Evolutionary conservation across 2,329 filamentous ascomycete species (phyloP).

Genomic region (Tolypocladium pustulatum): DNA sequence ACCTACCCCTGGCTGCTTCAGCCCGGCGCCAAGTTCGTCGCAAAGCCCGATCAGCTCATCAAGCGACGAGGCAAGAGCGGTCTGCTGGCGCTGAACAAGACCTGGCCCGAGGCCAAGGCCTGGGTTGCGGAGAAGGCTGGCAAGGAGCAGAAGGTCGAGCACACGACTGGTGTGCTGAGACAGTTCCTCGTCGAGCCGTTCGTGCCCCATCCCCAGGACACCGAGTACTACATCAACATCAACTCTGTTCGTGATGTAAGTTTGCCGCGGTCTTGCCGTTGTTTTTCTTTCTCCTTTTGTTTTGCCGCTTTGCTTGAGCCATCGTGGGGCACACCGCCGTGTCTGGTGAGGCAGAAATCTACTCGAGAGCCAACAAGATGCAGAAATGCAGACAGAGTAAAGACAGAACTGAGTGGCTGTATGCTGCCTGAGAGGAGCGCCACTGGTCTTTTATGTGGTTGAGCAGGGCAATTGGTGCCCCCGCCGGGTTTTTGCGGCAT

Average conservation of each 20-base stretch:
- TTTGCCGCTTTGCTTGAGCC: slow-evolving; percentile 4
- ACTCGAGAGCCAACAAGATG: neutral
- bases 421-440: neutral
- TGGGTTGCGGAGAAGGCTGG: slow-evolving; percentile 91
- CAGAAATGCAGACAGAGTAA: neutral
- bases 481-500: slow-evolving; percentile 1
- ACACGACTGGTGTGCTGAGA: slow-evolving; percentile 75
- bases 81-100: slow-evolving; percentile 91
- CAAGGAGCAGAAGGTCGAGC: slow-evolving; percentile 90
- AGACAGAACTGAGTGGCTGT: neutral
- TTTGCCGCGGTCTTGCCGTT: slow-evolving; percentile 16
- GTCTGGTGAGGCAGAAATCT: neutral
- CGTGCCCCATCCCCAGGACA: slow-evolving; percentile 87
- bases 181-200: slow-evolving; percentile 98
- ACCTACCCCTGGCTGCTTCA: slow-evolving; percentile 93
- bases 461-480: neutral
- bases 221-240: slow-evolving; percentile 99
- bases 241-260: slow-evolving; percentile 98
- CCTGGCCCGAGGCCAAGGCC: slow-evolving; percentile 84
- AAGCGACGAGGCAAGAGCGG: slow-evolving; percentile 99
- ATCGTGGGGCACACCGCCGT: neutral
- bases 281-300: neutral
- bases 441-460: slow-evolving; percentile 7
- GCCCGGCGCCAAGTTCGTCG: slow-evolving; percentile 81
- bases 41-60: slow-evolving; percentile 99